These are phyloP conservation scores for Graphilbum sp. DNA, from an alignment of 2,329 filamentous ascomycete genomes.

Conservation along the genomic window DNA sequence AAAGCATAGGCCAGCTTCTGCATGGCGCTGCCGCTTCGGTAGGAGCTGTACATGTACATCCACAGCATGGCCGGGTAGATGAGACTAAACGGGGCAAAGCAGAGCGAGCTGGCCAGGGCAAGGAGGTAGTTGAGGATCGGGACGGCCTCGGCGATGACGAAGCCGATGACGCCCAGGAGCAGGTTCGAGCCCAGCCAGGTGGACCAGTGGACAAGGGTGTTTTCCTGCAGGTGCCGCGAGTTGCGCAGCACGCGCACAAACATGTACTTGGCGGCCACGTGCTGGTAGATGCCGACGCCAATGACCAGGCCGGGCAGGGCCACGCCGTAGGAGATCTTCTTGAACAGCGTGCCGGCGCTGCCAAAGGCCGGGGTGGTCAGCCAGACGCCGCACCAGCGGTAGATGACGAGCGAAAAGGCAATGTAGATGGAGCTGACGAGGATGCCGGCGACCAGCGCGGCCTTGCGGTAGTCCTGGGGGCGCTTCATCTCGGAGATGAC, in stretches of 20 bases:
- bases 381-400: conserved; percentile 44
- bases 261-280: conserved; percentile 15
- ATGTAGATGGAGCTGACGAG: conserved; percentile 34
- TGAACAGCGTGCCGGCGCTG: conserved; percentile 39
- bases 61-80: conserved; percentile 5
- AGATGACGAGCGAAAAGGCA: conserved; percentile 33
- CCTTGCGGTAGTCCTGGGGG: conserved; percentile 41
- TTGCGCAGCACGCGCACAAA: conserved; percentile 18
- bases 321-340: conserved; percentile 45
- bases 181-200: conserved; percentile 12
- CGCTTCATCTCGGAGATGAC: conserved; percentile 49
- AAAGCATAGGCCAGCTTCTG: conserved; percentile 18
- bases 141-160: conserved; percentile 9
- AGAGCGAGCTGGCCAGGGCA: conserved; percentile 7
- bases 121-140: conserved; percentile 11
- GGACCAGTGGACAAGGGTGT: conserved; percentile 15
- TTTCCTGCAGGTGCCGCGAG: conserved; percentile 15
- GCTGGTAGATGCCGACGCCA: conserved; percentile 15
- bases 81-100: conserved; percentile 10
- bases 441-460: conserved; percentile 30
- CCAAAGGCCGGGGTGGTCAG: conserved; percentile 37
- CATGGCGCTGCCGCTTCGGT: conserved; percentile 22
- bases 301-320: conserved; percentile 38
- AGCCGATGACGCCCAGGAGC: conserved; percentile 4
- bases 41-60: conserved; percentile 12